Conservation (phyloP, 768 basidiomycete species). For the Agaricus subrufescens region DNA sequence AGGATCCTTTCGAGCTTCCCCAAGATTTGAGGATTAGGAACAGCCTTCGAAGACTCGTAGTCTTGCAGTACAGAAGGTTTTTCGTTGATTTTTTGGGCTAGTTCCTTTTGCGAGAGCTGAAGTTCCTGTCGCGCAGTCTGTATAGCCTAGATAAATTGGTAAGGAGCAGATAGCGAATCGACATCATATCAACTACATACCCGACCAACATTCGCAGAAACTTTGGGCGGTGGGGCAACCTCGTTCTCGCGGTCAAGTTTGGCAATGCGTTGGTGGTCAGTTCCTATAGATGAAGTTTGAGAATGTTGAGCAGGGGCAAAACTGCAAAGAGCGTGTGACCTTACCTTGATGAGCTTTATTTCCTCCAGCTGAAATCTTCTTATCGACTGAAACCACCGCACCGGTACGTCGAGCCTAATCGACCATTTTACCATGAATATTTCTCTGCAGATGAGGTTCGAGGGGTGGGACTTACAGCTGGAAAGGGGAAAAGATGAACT, state of each 20-base stretch:
- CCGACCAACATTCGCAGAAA: conserved; percentile 67
- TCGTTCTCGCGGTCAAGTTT: conserved; percentile 95
- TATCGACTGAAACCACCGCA: conserved; percentile 78
- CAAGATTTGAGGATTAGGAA: conserved; percentile 83
- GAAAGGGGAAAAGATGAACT: conserved; percentile 1
- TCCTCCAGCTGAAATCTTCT: conserved; percentile 59
- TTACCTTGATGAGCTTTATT: conserved; percentile 79
- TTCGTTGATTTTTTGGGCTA: conserved; percentile 91
- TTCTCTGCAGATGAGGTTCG: neutral
- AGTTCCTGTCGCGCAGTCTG: conserved; percentile 74
- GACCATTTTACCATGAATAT: neutral
- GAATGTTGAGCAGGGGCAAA: neutral
- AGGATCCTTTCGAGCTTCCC: conserved; percentile 84
- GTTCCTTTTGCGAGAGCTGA: conserved; percentile 84
- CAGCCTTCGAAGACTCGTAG: conserved; percentile 84
- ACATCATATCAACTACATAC: conserved; percentile 33
- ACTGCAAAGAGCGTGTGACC: conserved; percentile 11
- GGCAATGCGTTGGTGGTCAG: conserved; percentile 90
- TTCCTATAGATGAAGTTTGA: conserved; percentile 41
- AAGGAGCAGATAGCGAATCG: neutral
- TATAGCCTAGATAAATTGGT: conserved; percentile 54
- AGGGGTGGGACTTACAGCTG: conserved; percentile 47
- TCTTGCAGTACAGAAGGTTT: conserved; percentile 86
- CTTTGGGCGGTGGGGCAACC: conserved; percentile 86
- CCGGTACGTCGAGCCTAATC: conserved; percentile 69